A percentile compares a stretch with the other conserved stretches of the same genome.
Conservation (phyloP, 2,329 filamentous ascomycete species). For the Amylocarpus encephaloides region DNA sequence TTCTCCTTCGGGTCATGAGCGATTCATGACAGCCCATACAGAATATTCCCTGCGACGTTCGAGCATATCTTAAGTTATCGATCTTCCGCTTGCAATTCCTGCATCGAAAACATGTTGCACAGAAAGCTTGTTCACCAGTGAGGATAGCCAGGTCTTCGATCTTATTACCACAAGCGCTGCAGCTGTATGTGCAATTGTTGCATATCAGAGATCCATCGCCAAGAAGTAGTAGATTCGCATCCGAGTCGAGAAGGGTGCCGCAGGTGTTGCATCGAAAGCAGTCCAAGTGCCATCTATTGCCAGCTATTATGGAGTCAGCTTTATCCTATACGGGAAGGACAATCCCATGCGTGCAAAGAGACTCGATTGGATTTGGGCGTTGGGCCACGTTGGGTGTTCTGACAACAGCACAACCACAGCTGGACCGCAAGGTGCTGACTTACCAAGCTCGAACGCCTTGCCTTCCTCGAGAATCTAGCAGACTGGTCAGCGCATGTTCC, state of each 20-base stretch:
- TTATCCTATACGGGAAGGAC: neutral
- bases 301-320: slow-evolving; percentile 51
- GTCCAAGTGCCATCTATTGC: slow-evolving; percentile 96
- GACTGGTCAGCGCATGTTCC: slow-evolving; percentile 18
- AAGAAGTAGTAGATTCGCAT: slow-evolving; percentile 92
- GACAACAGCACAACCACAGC: neutral
- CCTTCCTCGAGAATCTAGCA: slow-evolving; percentile 90
- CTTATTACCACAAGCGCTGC: slow-evolving; percentile 92
- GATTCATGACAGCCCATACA: slow-evolving; percentile 99
- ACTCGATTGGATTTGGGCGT: neutral
- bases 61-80: slow-evolving; percentile 93
- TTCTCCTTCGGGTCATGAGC: slow-evolving; percentile 84
- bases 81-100: slow-evolving; percentile 98
- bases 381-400: neutral
- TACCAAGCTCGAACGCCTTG: slow-evolving; percentile 96
- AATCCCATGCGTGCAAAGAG: neutral
- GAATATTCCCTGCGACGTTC: slow-evolving; percentile 97
- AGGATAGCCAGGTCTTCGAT: slow-evolving; percentile 97
- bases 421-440: slow-evolving; percentile 28
- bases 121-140: slow-evolving; percentile 96
- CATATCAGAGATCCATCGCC: slow-evolving; percentile 97
- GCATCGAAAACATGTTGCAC: slow-evolving; percentile 93
- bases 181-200: slow-evolving; percentile 99
- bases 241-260: slow-evolving; percentile 90
- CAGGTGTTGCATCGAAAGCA: slow-evolving; percentile 98